Percentiles rank a stretch among this genome's conserved stretches.
phyloP scores from a whole-genome alignment of 2,329 filamentous ascomycete genomes.

The Cephalotrichum gorgonifer region DNA sequence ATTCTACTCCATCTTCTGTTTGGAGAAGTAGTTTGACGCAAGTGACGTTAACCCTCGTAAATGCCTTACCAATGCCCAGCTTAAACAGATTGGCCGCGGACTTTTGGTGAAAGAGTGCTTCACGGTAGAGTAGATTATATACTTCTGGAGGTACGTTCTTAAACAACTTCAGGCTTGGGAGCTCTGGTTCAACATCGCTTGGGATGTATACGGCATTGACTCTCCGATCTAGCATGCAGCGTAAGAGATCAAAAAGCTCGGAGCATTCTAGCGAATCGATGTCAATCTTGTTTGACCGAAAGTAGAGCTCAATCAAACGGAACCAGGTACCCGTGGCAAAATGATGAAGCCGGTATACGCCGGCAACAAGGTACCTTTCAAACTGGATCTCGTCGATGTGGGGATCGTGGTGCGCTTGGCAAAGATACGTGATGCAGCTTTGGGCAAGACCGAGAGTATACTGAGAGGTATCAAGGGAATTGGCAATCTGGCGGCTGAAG shows the following conservation, averaged over 20 bases:
- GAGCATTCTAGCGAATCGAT: background rate
- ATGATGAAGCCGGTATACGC: conserved; percentile 1
- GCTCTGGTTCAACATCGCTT: no score
- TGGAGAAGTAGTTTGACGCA: background rate
- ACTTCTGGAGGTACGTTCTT: no score
- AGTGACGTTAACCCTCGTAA: background rate
- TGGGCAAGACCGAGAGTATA: conserved; percentile 3
- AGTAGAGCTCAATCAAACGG: background rate
- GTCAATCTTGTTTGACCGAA: background rate
- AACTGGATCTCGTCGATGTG: background rate
- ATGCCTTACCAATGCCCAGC: no score
- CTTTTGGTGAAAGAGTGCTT: no score
- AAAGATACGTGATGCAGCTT: conserved; percentile 8
- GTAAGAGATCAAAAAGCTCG: background rate
- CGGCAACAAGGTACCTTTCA: background rate
- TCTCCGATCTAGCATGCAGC: background rate
- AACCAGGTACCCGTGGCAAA: background rate
- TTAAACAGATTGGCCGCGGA: no score
- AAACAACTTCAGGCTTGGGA: no score
- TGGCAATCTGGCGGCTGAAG: background rate
- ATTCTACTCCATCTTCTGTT: background rate
- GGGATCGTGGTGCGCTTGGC: background rate
- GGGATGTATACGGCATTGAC: background rate
- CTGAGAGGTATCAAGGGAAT: conserved; percentile 4
- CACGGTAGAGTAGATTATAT: no score